These are phyloP conservation scores for Nasturtium officinale DNA, from an alignment of 345 rosid genomes.

Conservation along the genomic window DNA sequence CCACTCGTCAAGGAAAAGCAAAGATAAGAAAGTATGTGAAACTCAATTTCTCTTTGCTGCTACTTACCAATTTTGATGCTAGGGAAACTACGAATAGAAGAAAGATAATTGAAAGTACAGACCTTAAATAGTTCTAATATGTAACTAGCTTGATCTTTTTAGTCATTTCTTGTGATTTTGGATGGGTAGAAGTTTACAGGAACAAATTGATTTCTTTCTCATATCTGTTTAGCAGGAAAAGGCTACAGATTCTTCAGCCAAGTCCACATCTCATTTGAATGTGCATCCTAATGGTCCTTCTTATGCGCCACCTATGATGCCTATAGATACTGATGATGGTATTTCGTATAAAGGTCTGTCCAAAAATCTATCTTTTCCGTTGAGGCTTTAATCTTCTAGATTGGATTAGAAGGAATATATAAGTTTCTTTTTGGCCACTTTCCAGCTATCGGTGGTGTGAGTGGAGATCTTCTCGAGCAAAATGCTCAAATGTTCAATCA, in stretches of 20 bases:
- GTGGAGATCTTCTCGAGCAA: conserved; percentile 77
- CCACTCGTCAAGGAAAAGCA: conserved; percentile 71
- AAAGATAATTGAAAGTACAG: background rate
- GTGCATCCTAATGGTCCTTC: conserved; percentile 69
- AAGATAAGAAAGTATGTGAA: conserved; percentile 71
- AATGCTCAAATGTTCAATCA: conserved; percentile 74
- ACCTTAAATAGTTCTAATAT: background rate
- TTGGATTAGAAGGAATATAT: conserved; percentile 6
- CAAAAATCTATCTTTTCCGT: background rate
- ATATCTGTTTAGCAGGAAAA: conserved; percentile 60
- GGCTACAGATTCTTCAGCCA: conserved; percentile 63
- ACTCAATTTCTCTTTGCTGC: background rate
- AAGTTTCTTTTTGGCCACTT: conserved; percentile 14
- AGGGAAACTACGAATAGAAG: background rate
- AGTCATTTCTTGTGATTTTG: conserved; percentile 22
- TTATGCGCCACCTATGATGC: conserved; percentile 61
- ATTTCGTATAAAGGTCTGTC: conserved; percentile 66
- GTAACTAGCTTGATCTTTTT: background rate
- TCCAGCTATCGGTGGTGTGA: conserved; percentile 76
- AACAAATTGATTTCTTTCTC: background rate
- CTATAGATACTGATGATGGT: conserved; percentile 74
- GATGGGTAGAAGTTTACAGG: conserved; percentile 4
- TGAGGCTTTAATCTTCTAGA: background rate
- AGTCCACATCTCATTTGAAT: conserved; percentile 64
- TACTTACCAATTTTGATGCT: background rate